Evolutionary conservation across 2,329 filamentous ascomycete genomes (phyloP).

Genomic region (Cladosporium phlei): DNA sequence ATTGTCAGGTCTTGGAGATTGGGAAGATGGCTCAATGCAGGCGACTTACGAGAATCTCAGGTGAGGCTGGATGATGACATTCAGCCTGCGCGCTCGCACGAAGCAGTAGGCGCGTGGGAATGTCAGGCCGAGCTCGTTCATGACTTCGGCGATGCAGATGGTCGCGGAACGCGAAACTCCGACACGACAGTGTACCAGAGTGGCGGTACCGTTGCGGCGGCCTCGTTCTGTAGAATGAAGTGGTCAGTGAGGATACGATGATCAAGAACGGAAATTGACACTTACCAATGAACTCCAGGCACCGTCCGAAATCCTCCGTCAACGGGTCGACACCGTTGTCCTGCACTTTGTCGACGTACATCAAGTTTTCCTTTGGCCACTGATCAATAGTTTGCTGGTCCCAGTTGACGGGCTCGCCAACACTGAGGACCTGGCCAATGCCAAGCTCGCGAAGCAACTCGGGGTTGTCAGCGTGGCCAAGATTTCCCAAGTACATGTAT

Average conservation of each 20-base stretch:
- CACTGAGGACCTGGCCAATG: conserved; percentile 82
- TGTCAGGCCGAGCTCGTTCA: conserved; percentile 73
- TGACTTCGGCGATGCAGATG: conserved; percentile 98
- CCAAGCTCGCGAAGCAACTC: conserved; percentile 73
- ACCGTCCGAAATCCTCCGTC: conserved; percentile 77
- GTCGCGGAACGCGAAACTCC: conserved; percentile 93
- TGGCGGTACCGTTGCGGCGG: conserved; percentile 70
- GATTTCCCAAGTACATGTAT: conserved; percentile 94
- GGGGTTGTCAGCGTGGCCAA: conserved; percentile 90
- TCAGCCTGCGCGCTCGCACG: conserved; percentile 83
- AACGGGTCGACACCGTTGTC: conserved; percentile 95
- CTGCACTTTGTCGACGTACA: conserved; percentile 79
- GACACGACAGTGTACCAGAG: conserved; percentile 91
- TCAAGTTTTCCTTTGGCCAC: conserved; percentile 77
- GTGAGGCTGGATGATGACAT: conserved; percentile 98
- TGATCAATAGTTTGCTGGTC: conserved; percentile 53
- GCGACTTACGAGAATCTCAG: conserved; percentile 70
- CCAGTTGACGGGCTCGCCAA: conserved; percentile 87
- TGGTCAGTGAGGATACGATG: not conserved
- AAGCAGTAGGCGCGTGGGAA: conserved; percentile 95
- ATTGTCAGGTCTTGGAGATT: not conserved
- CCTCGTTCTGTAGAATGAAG: conserved; percentile 61
- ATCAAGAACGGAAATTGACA: conserved; percentile 18
- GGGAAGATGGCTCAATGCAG: not conserved
- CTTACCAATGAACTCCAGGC: conserved; percentile 88